Base-by-base conservation (phyloP, 1,284 basidiomycete genomes). In the Coniferiporia weirii region DNA sequence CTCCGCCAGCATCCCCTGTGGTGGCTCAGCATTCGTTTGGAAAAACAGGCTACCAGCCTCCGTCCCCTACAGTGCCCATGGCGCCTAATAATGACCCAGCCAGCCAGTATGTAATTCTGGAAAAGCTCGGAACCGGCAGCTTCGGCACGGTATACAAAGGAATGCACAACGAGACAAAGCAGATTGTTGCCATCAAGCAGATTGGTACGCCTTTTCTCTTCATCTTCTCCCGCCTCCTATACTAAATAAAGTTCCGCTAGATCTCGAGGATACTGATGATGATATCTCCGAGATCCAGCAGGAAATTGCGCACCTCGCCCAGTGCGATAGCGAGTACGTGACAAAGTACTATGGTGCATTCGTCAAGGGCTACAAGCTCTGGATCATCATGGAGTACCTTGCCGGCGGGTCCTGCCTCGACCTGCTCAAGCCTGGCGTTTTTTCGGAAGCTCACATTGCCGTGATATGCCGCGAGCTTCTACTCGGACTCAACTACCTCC, bases 381-480 rank as follows among this genome's bases (percentile, higher is more conserved):
- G 97, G 97, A 99, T 99, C 70, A 81, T 99, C 68, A 99, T 99
- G 97, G 96, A 99, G 73, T 98, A 94, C 72, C 87, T 98, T 54
- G 95, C 95, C 0, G 97, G 96, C 36, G 96, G 96, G n/a, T 98
- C 95, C 19, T 98, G 96, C 75, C 83, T 97, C 54, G 96, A 98
- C 72, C 79, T 99, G 52, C 82, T 98, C 66, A 97, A 96, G 72
- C 85, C 93, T 0, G 95, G 93, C 22, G 78, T 84, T 19, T 97
- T 98, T 71, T 84, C 89, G 7, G 97, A 99, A 73, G 79, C 83
- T 0, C 94, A 98, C 69, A 97, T 98, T 64, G 95, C 96, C 13
- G 89, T 97, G 66, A 84, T 98, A 64, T 95, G 93, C 68, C 88
- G 93, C 54, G 96, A 99, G 71, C 84, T 99, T 1, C 79, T 99